phyloP scores from a whole-genome alignment of 768 basidiomycete genomes.

The Trametes meyenii region DNA sequence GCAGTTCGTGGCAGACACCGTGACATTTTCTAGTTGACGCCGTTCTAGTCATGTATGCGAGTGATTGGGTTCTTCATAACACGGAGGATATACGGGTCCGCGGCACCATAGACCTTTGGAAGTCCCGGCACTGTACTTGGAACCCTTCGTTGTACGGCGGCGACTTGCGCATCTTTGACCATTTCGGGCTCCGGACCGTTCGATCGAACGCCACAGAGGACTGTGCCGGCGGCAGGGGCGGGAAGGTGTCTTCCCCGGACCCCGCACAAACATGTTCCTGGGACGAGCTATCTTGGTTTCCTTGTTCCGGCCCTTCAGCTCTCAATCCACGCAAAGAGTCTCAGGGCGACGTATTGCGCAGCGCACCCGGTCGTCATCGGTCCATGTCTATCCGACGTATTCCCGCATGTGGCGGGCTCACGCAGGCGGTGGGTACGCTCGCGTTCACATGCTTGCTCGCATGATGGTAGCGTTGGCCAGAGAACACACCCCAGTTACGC shows the following conservation, averaged over 20 bases:
- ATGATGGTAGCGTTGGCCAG: background rate
- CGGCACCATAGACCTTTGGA: too few species aligned
- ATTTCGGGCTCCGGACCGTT: background rate
- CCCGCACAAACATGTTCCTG: background rate
- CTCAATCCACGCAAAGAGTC: background rate
- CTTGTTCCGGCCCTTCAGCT: background rate
- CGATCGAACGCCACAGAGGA: background rate
- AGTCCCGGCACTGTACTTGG: too few species aligned
- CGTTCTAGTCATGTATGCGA: too few species aligned
- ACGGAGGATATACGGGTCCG: too few species aligned
- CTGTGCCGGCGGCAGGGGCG: background rate
- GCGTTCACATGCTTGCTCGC: conserved; percentile 6
- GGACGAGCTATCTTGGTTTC: background rate
- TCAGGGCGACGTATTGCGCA: background rate
- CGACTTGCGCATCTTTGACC: too few species aligned
- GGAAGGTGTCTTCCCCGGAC: background rate
- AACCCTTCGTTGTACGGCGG: too few species aligned
- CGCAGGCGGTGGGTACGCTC: background rate
- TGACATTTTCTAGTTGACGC: too few species aligned
- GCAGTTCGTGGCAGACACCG: too few species aligned
- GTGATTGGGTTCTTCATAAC: too few species aligned
- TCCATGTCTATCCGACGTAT: conserved; percentile 1
- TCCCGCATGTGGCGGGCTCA: background rate
- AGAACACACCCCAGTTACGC: background rate
- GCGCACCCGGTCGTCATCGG: background rate